These are phyloP conservation scores for Neoboletus subvelutipes DNA, from an alignment of 768 basidiomycete genomes.

Conservation along the genomic window DNA sequence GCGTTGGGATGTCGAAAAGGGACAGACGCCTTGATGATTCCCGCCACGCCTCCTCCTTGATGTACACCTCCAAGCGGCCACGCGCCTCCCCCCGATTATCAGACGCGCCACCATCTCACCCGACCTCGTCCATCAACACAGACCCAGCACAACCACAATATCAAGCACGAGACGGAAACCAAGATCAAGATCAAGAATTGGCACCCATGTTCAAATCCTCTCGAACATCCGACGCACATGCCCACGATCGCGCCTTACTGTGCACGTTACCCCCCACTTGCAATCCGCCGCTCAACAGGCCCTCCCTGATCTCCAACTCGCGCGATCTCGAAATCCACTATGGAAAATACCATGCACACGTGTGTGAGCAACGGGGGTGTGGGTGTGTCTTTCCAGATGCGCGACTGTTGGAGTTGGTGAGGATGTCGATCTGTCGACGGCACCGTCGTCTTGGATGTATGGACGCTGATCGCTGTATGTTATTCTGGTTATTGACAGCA, in stretches of 20 bases:
- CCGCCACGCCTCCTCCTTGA: not conserved
- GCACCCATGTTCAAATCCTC: conserved; percentile 35
- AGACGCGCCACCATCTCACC: conserved; percentile 35
- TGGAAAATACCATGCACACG: conserved; percentile 79
- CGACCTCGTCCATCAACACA: conserved; percentile 16
- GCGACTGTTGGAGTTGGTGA: conserved; percentile 73
- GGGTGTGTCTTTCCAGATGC: conserved; percentile 85
- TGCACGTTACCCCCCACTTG: conserved; percentile 87
- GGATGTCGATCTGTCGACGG: conserved; percentile 27
- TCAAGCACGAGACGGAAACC: not conserved
- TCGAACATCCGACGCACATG: conserved; percentile 27
- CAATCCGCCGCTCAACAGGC: conserved; percentile 48
- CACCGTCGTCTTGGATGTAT: not conserved
- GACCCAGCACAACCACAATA: not conserved
- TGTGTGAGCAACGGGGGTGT: conserved; percentile 70
- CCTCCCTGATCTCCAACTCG: conserved; percentile 63
- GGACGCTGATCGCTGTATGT: not conserved
- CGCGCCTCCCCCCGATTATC: conserved; percentile 30
- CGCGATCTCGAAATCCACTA: conserved; percentile 82
- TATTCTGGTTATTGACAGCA: conserved; percentile 44
- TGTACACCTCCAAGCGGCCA: conserved; percentile 34
- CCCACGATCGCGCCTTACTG: conserved; percentile 43
- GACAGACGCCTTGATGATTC: not conserved
- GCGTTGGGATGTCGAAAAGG: not conserved
- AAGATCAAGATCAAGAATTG: conserved; percentile 19